These are phyloP conservation scores for Colletotrichum godetiae DNA, from an alignment of 2,329 filamentous ascomycete species.

Conservation along the genomic window DNA sequence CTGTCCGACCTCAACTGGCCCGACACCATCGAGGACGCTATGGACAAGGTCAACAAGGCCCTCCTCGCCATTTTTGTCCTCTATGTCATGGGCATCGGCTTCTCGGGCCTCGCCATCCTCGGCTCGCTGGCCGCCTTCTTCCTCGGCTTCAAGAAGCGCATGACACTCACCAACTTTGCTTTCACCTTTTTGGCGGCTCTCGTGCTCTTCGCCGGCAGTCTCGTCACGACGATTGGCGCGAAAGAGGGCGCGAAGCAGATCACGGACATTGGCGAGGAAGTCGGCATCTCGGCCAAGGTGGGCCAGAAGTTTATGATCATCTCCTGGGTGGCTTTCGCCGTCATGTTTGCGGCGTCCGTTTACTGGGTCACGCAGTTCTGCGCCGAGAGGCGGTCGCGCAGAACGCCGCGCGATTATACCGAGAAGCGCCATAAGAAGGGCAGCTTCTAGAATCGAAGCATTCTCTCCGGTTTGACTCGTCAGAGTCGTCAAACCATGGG, in stretches of 20 bases:
- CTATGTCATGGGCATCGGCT: conserved; percentile 56
- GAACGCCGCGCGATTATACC: conserved; percentile 37
- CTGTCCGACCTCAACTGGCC: conserved; percentile 59
- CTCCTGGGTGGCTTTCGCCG: conserved; percentile 59
- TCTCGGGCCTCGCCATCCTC: conserved; percentile 57
- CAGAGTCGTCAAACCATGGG: background rate
- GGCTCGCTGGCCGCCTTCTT: conserved; percentile 49
- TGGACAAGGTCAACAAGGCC: conserved; percentile 61
- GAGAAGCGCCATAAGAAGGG: conserved; percentile 41
- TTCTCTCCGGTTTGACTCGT: background rate
- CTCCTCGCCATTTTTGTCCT: conserved; percentile 61
- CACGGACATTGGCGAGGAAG: conserved; percentile 54
- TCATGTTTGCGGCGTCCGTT: conserved; percentile 52
- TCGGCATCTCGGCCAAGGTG: conserved; percentile 56
- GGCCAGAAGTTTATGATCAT: conserved; percentile 58
- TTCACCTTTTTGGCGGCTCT: conserved; percentile 50
- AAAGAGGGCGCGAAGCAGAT: conserved; percentile 54
- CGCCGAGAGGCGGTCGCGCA: conserved; percentile 43
- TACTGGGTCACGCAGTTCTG: conserved; percentile 55
- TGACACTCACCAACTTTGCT: conserved; percentile 49
- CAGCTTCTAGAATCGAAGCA: conserved; percentile 34
- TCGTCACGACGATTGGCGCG: conserved; percentile 54
- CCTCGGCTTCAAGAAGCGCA: conserved; percentile 40
- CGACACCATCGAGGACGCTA: conserved; percentile 55
- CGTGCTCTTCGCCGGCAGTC: conserved; percentile 53